Evolutionary conservation across 2,329 filamentous ascomycete genomes (phyloP), one percentile per base, ranked within the genome.

Genomic region (Magnaporthiopsis rhizophila): DNA sequence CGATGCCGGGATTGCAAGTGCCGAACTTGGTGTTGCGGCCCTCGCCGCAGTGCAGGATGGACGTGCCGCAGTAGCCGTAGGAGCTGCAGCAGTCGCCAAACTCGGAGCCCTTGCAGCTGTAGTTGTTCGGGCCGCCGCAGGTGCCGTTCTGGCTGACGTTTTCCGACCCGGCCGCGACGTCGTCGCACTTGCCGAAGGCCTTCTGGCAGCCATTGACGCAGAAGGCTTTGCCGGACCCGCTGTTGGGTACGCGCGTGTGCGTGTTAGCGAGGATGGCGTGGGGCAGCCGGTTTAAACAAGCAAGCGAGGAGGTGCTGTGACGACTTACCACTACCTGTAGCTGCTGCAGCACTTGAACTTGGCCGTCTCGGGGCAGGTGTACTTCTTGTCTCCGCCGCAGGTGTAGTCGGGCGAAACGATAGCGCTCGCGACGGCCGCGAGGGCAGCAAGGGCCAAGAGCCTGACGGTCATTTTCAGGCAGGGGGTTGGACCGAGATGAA

Each of bases 181-280:
- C 7, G 26, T 36, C 58, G 58, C 58, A 60, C n/a, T 30, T 60
- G 32, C 58, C 58, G 9, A 60, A 60, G 58, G 9, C 58, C 26
- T 8, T 60, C 67, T 72, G 70, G n/a, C 71, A 69, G 21, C 71
- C 69, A 73, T 74, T 4, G 83, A 80, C 58, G 1, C 80, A 69
- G 2, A 85, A 67, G 0, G 79, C 83, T 1, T 45, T 3, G 21
- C 36, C 8, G 7, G 24, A n/a, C 30, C 61, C 61, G 50, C 61
- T 53, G 34, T 30, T 11, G 15, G 32, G 32, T 34, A 5, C 32
- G 9, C 32, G 9, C 4, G 32, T 9, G 32, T 34, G 32, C 32
- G 32, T 34, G 9, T 34, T 34, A 34, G 32, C n/a, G n/a, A n/a
- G n/a, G n/a, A n/a, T 34, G 9, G 5, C 9, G 32, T 4, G 32